Evolutionary conservation across 148 eudicot species (phyloP).

Genomic region (Vaccinium darrowii): DNA sequence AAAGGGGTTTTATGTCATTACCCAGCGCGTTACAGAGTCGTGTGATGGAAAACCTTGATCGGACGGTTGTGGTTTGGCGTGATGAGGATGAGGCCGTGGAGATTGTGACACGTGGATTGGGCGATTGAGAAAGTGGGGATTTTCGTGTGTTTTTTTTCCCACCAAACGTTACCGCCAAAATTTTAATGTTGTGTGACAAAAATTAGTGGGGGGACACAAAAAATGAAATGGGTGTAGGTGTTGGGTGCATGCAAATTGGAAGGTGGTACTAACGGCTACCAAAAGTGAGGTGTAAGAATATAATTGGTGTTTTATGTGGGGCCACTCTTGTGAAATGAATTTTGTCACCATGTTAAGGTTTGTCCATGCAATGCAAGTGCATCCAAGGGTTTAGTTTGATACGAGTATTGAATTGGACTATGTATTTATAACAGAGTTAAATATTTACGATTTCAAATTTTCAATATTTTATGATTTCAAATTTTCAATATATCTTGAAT

Average conservation of each 20-base stretch:
- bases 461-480: too few relatives aligned
- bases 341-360: background rate
- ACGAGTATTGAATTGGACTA: too few relatives aligned
- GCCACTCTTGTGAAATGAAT: background rate
- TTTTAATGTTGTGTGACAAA: background rate
- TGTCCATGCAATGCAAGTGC: too few relatives aligned
- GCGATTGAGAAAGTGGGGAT: background rate
- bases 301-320: background rate
- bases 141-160: conserved; percentile 32
- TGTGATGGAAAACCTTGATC: background rate
- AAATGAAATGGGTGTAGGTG: background rate
- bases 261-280: conserved; percentile 5
- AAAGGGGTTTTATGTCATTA: background rate
- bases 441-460: too few relatives aligned
- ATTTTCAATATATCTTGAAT: too few relatives aligned
- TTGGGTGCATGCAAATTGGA: background rate
- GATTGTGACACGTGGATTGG: conserved; percentile 14
- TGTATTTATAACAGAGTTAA: too few relatives aligned
- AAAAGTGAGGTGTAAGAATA: background rate
- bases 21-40: conserved; percentile 10
- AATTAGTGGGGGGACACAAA: background rate
- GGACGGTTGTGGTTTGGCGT: background rate
- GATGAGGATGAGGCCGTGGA: background rate
- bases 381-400: too few relatives aligned
- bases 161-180: conserved; percentile 66